Conservation (phyloP, 352 stramenopile genomes). For the Globisporangium irregulare region DNA sequence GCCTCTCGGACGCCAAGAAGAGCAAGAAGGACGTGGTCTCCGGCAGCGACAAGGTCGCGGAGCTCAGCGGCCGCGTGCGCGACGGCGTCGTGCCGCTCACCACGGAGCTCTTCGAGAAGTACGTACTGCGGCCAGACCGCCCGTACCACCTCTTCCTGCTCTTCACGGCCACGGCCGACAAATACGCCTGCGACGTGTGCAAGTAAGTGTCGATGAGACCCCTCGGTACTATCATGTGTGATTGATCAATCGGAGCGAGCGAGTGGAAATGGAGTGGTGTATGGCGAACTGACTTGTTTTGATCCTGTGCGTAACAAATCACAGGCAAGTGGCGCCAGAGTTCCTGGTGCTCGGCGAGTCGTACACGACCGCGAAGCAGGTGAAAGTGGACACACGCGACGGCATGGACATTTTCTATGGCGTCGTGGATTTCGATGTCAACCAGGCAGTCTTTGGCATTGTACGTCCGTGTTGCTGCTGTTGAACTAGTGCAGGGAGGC, state of each 20-base stretch:
- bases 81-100: constrained; percentile 65
- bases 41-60: constrained; percentile 62
- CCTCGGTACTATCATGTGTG: not conserved
- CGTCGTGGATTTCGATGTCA: constrained; percentile 74
- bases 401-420: constrained; percentile 75
- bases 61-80: constrained; percentile 44
- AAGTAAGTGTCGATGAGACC: constrained; percentile 31
- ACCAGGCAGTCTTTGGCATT: constrained; percentile 64
- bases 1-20: constrained; percentile 38
- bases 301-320: not conserved
- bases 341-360: constrained; percentile 63
- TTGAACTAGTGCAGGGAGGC: not conserved
- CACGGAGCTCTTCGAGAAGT: constrained; percentile 50
- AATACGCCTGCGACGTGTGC: constrained; percentile 77
- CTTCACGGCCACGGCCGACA: constrained; percentile 70
- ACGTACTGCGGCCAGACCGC: constrained; percentile 59
- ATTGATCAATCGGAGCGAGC: too few species aligned
- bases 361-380: constrained; percentile 60
- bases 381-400: constrained; percentile 72
- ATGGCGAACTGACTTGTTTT: not conserved
- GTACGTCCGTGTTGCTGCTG: constrained; percentile 22
- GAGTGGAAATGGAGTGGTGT: not conserved
- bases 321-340: constrained; percentile 62
- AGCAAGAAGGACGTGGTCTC: constrained; percentile 27
- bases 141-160: constrained; percentile 81